phyloP scores from a whole-genome alignment of 495 filamentous ascomycete species.

The Terfezia boudieri region DNA sequence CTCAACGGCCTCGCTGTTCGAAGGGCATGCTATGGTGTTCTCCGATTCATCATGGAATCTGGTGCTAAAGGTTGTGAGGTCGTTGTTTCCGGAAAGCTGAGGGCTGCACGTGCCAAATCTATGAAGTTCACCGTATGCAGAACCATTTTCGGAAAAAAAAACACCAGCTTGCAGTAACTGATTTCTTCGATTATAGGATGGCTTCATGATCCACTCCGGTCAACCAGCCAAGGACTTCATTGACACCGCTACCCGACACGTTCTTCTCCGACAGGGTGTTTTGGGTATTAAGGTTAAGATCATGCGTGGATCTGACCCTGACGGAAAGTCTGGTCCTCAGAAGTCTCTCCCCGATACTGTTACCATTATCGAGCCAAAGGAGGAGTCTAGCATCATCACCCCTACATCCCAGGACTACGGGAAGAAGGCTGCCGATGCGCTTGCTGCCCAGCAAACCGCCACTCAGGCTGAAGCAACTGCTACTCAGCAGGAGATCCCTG shows the following conservation, averaged over 20 bases:
- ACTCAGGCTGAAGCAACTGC: slow-evolving; percentile 36
- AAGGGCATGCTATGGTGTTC: slow-evolving; percentile 96
- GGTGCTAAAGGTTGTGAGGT: slow-evolving; percentile 99
- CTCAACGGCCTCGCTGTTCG: slow-evolving; percentile 96
- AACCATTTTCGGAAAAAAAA: not conserved
- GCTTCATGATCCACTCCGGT: slow-evolving; percentile 99
- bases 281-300: slow-evolving; percentile 99
- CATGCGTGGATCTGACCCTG: slow-evolving; percentile 98
- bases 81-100: slow-evolving; percentile 94
- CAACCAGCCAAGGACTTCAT: slow-evolving; percentile 99
- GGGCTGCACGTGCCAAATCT: slow-evolving; percentile 95
- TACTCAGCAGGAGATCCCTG: slow-evolving; percentile 22
- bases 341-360: slow-evolving; percentile 95
- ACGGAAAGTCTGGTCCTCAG: slow-evolving; percentile 91
- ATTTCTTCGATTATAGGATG: slow-evolving; percentile 35
- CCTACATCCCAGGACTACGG: slow-evolving; percentile 96
- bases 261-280: slow-evolving; percentile 97
- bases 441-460: slow-evolving; percentile 37
- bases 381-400: slow-evolving; percentile 81
- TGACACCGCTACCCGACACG: slow-evolving; percentile 92
- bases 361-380: slow-evolving; percentile 99
- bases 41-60: slow-evolving; percentile 98
- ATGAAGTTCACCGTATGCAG: slow-evolving; percentile 94
- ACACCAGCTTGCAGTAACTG: not conserved
- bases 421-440: slow-evolving; percentile 75